Base-by-base conservation (phyloP, 352 stramenopile species). In the Chrysophaeum taylorii region DNA sequence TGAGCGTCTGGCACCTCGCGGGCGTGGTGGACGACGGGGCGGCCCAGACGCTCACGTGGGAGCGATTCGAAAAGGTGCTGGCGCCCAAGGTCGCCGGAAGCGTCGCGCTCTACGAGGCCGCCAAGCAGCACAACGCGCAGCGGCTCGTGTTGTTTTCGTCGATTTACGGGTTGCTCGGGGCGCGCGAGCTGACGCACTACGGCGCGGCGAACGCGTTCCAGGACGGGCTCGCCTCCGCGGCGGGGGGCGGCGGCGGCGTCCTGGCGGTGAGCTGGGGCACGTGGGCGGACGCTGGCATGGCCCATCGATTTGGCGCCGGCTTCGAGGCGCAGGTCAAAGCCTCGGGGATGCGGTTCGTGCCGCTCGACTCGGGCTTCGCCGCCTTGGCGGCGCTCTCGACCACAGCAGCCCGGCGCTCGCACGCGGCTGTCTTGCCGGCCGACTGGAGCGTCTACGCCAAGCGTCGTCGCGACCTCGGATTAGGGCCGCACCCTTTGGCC, bases 201-300 rank as follows among this genome's bases (percentile, higher is more conserved):
- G 57, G 12, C 33, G 57, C 57, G 14, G 57, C 57, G 21, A 66
- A 66, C 57, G 57, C 57, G 12, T 66, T 66, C 57, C 57, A 66
- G 57, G 57, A 66, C 57, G 57, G 12, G 12, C n/a, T 66, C 14
- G 31, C 33, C 36, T 31, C 57, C 31, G 9, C 31, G 21, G 57
- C 57, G 2, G 25, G 50, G 5, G 7, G 15, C 23, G 5, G 15
- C 27, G 50, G 50, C 50, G 50, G 7, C 4, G 50, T 31, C 4
- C 36, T 66, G 2, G 36, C 33, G 33, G 36, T 66, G 12, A 29
- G 33, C 57, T 66, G 57, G 57, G 57, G 57, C 57, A 66, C 57
- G 2, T 66, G 57, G 57, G 57, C 57, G 2, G 57, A n/a, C 31
- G 57, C 57, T 9, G 57, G 57, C 57, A 66, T 66, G 57, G 57